phyloP scores from a whole-genome alignment of 1,284 basidiomycete species.

The Termitomyces sp. region DNA sequence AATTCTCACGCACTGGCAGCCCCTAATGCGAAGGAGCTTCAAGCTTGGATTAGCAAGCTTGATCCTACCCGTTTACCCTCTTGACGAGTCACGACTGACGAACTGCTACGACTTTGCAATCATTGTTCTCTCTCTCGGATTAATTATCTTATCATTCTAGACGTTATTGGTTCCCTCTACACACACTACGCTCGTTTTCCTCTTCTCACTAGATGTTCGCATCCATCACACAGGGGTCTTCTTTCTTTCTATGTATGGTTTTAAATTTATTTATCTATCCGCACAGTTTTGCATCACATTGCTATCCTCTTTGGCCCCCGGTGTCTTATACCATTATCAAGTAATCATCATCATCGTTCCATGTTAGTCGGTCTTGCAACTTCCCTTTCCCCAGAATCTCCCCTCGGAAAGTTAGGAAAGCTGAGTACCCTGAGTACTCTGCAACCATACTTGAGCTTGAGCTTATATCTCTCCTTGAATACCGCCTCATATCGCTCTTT shows the following conservation, averaged over 20 bases:
- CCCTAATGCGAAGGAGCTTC: slow-evolving; percentile 72
- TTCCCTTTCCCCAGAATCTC: background rate
- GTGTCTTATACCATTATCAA: slow-evolving; percentile 11
- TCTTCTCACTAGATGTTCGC: slow-evolving; percentile 9
- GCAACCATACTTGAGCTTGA: background rate
- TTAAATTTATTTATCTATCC: slow-evolving; percentile 5
- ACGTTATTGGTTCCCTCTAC: slow-evolving; percentile 8
- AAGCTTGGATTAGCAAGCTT: slow-evolving; percentile 76
- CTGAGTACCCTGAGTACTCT: background rate
- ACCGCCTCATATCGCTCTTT: background rate
- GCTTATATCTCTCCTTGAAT: background rate
- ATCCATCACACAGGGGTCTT: slow-evolving; percentile 6
- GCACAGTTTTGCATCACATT: slow-evolving; percentile 7
- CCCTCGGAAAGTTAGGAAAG: background rate
- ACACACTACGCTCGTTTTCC: slow-evolving; percentile 5
- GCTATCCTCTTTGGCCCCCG: slow-evolving; percentile 1
- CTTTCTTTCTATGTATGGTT: slow-evolving; percentile 15
- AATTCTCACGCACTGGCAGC: slow-evolving; percentile 88
- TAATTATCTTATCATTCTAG: slow-evolving; percentile 15
- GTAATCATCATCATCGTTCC: slow-evolving; percentile 10
- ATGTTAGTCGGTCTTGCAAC: background rate
- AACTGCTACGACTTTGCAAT: slow-evolving; percentile 9
- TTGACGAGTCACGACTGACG: slow-evolving; percentile 26
- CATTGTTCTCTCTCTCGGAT: background rate
- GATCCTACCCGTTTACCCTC: slow-evolving; percentile 66